phyloP scores from a whole-genome alignment of 2,329 filamentous ascomycete genomes.

The Pezicula radicicola region DNA sequence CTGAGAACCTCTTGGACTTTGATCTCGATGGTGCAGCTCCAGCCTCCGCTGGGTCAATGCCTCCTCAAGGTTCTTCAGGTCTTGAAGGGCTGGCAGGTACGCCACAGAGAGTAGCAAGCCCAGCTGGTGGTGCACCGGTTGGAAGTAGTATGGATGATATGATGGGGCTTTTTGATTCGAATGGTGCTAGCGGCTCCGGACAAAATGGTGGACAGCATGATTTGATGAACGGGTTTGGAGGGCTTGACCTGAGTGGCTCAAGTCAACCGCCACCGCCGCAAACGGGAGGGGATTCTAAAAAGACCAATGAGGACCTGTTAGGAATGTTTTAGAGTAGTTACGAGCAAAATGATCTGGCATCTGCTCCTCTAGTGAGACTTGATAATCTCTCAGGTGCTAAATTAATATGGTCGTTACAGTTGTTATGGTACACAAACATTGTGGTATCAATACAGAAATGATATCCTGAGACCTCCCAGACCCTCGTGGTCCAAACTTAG shows the following conservation, averaged over 20 bases:
- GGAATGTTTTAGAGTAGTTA: constrained; percentile 45
- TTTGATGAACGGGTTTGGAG: constrained; percentile 77
- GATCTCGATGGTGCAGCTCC: constrained; percentile 93
- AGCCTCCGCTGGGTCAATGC: constrained; percentile 73
- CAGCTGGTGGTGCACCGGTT: constrained; percentile 35
- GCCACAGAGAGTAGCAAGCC: constrained; percentile 66
- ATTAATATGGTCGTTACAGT: too few species aligned
- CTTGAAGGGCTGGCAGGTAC: constrained; percentile 58
- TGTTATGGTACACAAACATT: too few species aligned
- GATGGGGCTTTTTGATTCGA: constrained; percentile 62
- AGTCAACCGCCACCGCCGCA: constrained; percentile 63
- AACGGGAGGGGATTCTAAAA: constrained; percentile 46
- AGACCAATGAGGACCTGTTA: constrained; percentile 57
- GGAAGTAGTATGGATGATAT: constrained; percentile 75
- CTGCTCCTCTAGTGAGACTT: too few species aligned
- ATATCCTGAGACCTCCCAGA: too few species aligned
- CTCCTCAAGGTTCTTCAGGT: constrained; percentile 43
- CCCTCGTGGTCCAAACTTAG: too few species aligned
- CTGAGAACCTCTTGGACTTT: constrained; percentile 94
- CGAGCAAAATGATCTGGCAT: too few species aligned
- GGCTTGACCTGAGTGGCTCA: constrained; percentile 68
- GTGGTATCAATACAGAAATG: too few species aligned
- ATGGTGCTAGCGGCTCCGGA: constrained; percentile 4
- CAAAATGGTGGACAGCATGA: constrained; percentile 22
- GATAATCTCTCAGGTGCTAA: too few species aligned